Evolutionary conservation across 768 basidiomycete genomes (phyloP), one percentile per base, ranked within the genome.

Genomic region (Amanita muscaria): DNA sequence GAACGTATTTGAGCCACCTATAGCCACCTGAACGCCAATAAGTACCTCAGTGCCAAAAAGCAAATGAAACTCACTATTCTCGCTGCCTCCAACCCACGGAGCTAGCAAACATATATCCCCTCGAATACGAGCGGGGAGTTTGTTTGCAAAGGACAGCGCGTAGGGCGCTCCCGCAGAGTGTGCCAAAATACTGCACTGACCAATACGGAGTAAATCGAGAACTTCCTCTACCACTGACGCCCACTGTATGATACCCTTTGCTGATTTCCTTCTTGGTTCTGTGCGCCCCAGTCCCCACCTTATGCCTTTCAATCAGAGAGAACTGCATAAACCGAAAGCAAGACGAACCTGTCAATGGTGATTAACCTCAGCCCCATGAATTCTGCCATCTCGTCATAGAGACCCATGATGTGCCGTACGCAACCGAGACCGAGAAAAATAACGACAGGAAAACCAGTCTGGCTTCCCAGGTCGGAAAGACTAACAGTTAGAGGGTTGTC

Each of bases 101-200:
- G 94, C 92, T 18, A 99, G 69, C 23, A 99, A 64, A 56, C 90
- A 89, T 10, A 98, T 64, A 46, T 88, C 80, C 16, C 94, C 94
- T 34, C 74, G 70, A 42, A 98, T 77, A 22, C 89, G 81, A 16
- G 80, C 72, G 2, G 80, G 80, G 22, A 79, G 67, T 47, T 76
- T 79, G 56, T 86, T 82, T 22, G 88, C 87, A 44, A 88, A 85
- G 0, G 91, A 91, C 38, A 96, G 65, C 0, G 93, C 92, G 60
- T 94, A 97, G 0, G 94, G 94, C 9, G 89, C 85, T 15, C 94
- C 94, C 8, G 94, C 94, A 15, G 89, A 92, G 64, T 97, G 94
- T 5, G 92, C 94, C 75, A 98, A 80, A 29, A 99, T 70, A 55
- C 88, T 87, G 59, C 87, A 94, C 56, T 80, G 72, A 19, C 74